Percentiles rank a stretch among this genome's conserved stretches.
Conservation (phyloP, 768 basidiomycete species). For the Trametes coccinea region DNA sequence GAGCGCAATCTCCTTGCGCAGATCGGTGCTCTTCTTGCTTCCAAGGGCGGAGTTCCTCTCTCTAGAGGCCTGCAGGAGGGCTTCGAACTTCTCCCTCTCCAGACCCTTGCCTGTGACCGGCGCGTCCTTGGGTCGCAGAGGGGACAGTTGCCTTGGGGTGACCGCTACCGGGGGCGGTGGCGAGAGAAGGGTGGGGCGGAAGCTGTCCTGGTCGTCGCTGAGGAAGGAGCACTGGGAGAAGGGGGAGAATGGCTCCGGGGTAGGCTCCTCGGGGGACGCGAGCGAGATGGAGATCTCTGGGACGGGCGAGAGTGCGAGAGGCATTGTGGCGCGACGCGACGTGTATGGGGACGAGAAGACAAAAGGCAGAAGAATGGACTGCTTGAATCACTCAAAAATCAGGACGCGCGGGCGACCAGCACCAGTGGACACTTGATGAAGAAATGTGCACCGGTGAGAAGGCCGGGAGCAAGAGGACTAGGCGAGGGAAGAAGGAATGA, state of each 20-base stretch:
- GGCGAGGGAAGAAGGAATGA: slow-evolving; percentile 33
- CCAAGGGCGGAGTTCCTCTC: slow-evolving; percentile 51
- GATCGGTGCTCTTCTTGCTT: slow-evolving; percentile 51
- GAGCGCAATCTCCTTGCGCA: slow-evolving; percentile 73
- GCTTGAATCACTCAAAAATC: slow-evolving; percentile 9
- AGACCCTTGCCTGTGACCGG: slow-evolving; percentile 52
- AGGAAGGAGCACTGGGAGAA: slow-evolving; percentile 41
- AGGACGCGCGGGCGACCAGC: slow-evolving; percentile 35
- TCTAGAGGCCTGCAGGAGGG: slow-evolving; percentile 59
- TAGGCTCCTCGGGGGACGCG: slow-evolving; percentile 55
- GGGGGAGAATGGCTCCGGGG: slow-evolving; percentile 62
- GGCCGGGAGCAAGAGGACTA: slow-evolving; percentile 25
- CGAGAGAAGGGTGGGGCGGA: slow-evolving; percentile 58
- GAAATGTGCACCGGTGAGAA: slow-evolving; percentile 24
- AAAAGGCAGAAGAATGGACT: slow-evolving; percentile 18
- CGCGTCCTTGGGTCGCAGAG: slow-evolving; percentile 46
- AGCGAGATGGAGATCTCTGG: slow-evolving; percentile 73
- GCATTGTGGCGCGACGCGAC: slow-evolving; percentile 29
- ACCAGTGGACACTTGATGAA: slow-evolving; percentile 31
- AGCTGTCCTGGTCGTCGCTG: slow-evolving; percentile 46
- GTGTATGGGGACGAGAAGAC: slow-evolving; percentile 26
- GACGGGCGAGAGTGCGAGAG: slow-evolving; percentile 42
- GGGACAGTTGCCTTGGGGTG: slow-evolving; percentile 49
- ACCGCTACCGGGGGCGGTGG: slow-evolving; percentile 46
- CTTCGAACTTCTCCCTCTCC: slow-evolving; percentile 61